Conservation (phyloP, 495 filamentous ascomycete genomes). For the Aspergillus indologenus region DNA sequence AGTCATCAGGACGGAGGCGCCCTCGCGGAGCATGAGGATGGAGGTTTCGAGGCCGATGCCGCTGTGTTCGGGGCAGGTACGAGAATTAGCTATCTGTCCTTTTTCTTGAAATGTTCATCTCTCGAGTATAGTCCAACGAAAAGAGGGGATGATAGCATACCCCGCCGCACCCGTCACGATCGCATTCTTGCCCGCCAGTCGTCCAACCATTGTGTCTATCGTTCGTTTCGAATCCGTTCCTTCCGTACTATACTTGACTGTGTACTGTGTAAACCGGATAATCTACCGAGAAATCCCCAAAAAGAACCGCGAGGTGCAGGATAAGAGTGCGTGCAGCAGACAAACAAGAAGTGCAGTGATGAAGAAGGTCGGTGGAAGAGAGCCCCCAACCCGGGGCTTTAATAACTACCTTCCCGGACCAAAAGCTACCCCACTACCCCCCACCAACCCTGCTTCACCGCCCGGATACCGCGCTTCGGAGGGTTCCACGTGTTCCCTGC, state of each 20-base stretch:
- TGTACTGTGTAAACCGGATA: too few relatives aligned
- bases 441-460: background rate
- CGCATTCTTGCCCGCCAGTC: constrained; percentile 84
- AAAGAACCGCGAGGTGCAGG: too few relatives aligned
- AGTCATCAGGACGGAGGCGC: constrained; percentile 79
- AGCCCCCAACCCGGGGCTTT: background rate
- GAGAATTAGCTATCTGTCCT: background rate
- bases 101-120: too few relatives aligned
- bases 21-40: constrained; percentile 89
- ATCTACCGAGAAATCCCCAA: too few relatives aligned
- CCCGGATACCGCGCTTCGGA: background rate
- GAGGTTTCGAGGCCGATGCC: constrained; percentile 95
- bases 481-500: background rate
- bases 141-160: constrained; percentile 49
- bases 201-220: constrained; percentile 41
- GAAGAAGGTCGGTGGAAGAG: too few relatives aligned
- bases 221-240: too few relatives aligned
- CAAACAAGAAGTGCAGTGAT: too few relatives aligned
- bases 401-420: background rate
- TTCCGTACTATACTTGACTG: too few relatives aligned
- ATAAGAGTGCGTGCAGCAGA: too few relatives aligned
- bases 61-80: constrained; percentile 38
- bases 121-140: too few relatives aligned
- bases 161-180: constrained; percentile 87
- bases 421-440: background rate